Evolutionary conservation across 306 rosid genomes (phyloP), one percentile per base, ranked within the genome.

Genomic region (Crataegus laevigata): DNA sequence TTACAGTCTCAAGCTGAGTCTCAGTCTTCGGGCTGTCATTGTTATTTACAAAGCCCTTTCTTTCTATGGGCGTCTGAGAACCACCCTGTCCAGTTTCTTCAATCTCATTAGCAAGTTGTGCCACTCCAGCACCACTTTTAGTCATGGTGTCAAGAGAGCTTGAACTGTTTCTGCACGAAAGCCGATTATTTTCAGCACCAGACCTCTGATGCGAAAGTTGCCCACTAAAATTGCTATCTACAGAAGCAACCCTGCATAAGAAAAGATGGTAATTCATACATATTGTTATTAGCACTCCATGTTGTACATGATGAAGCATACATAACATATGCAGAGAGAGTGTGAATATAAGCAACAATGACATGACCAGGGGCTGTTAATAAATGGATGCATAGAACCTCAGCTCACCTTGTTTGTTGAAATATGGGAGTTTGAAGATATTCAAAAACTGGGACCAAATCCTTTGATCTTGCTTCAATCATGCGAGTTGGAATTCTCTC

Each of bases 401-500:
- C 47, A 36, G 32, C 83, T 62, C 71, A 90, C 96, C 98, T 92
- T 81, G 86, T 78, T 73, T 84, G 88, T 18, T 81, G 88, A 65
- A 75, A 51, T 80, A 78, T 89, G 43, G 92, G 82, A 55, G 78
- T 66, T 75, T 83, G 90, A 70, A 87, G 66, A 83, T 85, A 81
- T 84, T 94, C 91, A 72, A 81, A 87, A 81, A 90, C 84, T 9
- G 99, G 99, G 84, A 96, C 81, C 77, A 92, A 82, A 84, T 80
- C 79, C 82, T 88, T 96, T 38, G 97, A 80, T 81, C 98, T 85
- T 68, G 92, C 92, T 85, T 90, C 92, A 74, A 90, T 78, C 83
- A 75, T 85, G 74, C 80, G 80, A 59, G 96, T 88, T 8, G 90
- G 87, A 54, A 92, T 84, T 77, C 88, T 88, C 84, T 96, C 99